phyloP scores from a whole-genome alignment of 495 filamentous ascomycete species.

The Lasiosphaeriaceae sp. region DNA sequence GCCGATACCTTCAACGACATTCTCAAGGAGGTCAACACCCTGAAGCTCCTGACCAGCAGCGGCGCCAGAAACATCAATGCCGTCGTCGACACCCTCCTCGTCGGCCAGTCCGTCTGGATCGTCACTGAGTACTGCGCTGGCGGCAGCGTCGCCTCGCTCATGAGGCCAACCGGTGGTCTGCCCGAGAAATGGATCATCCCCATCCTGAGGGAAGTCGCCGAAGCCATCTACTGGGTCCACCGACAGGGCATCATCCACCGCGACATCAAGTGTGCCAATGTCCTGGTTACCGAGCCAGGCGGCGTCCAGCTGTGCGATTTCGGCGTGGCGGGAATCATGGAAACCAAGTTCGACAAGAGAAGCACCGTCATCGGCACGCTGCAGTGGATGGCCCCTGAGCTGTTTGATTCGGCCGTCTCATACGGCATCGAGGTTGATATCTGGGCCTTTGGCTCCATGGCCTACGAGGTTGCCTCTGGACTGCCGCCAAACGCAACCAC shows the following conservation, averaged over 20 bases:
- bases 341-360: constrained; percentile 17
- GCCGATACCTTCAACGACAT: constrained; percentile 17
- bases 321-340: constrained; percentile 16
- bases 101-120: constrained; percentile 16
- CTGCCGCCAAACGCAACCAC: constrained; percentile 13
- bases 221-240: constrained; percentile 16
- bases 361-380: constrained; percentile 16
- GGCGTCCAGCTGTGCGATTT: constrained; percentile 16
- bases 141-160: constrained; percentile 15
- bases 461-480: constrained; percentile 15
- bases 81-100: constrained; percentile 15
- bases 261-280: constrained; percentile 18
- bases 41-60: constrained; percentile 12
- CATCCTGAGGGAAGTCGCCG: constrained; percentile 16
- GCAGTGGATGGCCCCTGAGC: constrained; percentile 19
- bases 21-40: constrained; percentile 15
- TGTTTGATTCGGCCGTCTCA: constrained; percentile 12
- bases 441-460: constrained; percentile 18
- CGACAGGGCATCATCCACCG: constrained; percentile 17
- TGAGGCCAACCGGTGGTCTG: constrained; percentile 11
- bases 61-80: constrained; percentile 13
- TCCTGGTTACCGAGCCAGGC: constrained; percentile 14
- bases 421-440: constrained; percentile 18
- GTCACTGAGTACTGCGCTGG: constrained; percentile 17
- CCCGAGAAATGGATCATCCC: constrained; percentile 18